These are phyloP conservation scores for Brassica incana DNA, from an alignment of 345 rosid genomes.

Conservation along the genomic window DNA sequence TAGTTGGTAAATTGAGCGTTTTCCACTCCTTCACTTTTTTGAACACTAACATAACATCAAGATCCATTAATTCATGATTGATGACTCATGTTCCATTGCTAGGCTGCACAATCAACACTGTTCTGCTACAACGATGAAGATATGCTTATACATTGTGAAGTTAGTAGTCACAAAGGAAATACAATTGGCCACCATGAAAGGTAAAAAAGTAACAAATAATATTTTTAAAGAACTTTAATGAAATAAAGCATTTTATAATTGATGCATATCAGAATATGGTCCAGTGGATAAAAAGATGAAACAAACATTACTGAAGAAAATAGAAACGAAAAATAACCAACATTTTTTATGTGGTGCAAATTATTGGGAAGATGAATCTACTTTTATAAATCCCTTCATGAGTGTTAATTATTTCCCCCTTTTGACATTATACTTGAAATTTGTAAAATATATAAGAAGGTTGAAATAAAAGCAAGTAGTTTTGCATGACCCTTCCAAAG, in stretches of 20 bases:
- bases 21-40: neutral
- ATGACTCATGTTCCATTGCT: slow-evolving; percentile 34
- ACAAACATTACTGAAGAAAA: slow-evolving; percentile 5
- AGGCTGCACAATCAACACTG: slow-evolving; percentile 14
- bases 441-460: neutral
- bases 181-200: neutral
- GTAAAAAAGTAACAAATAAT: neutral
- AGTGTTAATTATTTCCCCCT: neutral
- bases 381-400: neutral
- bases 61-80: slow-evolving; percentile 24
- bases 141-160: neutral
- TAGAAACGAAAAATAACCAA: neutral
- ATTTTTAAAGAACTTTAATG: slow-evolving; percentile 1
- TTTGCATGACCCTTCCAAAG: neutral
- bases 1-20: neutral
- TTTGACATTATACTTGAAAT: neutral
- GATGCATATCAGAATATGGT: slow-evolving; percentile 22
- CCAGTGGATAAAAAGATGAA: slow-evolving; percentile 9
- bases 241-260: slow-evolving; percentile 32
- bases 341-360: slow-evolving; percentile 12
- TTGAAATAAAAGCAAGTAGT: neutral
- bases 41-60: neutral
- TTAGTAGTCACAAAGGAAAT: slow-evolving; percentile 2
- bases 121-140: slow-evolving; percentile 4
- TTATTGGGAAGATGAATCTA: neutral